These are phyloP conservation scores for Myxozyma lipomycoides DNA, from an alignment of 805 yeast species.

Conservation along the genomic window DNA sequence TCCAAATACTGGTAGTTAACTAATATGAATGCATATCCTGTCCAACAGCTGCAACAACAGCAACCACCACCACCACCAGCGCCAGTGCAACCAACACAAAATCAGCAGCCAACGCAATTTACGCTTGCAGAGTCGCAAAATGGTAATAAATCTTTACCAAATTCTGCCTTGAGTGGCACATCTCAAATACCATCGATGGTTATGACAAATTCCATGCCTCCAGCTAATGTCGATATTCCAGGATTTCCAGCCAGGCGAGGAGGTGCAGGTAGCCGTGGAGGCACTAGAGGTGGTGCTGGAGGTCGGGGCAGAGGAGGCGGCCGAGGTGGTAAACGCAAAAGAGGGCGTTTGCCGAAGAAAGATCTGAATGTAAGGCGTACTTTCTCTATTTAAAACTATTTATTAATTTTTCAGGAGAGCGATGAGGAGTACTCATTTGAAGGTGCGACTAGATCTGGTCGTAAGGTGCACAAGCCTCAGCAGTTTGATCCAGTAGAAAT, in stretches of 20 bases:
- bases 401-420: slow-evolving; percentile 13
- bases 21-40: neutral
- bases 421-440: slow-evolving; percentile 26
- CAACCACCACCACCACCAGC: neutral
- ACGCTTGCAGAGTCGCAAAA: neutral
- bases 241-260: neutral
- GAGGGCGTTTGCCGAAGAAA: slow-evolving; percentile 31
- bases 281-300: neutral
- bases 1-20: neutral
- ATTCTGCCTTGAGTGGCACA: neutral
- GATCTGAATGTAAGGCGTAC: neutral
- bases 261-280: neutral
- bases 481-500: slow-evolving; percentile 21
- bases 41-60: neutral
- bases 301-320: slow-evolving; percentile 14
- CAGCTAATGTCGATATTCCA: neutral
- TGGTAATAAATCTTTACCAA: neutral
- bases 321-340: slow-evolving; percentile 30
- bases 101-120: neutral
- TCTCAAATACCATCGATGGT: neutral
- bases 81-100: neutral
- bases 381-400: too few species aligned
- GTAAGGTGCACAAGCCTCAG: slow-evolving; percentile 27
- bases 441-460: slow-evolving; percentile 29
- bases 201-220: neutral